Evolutionary conservation across 257 asterid genomes (phyloP), one percentile per base, ranked within the genome.

Genomic region (Salvia splendens): DNA sequence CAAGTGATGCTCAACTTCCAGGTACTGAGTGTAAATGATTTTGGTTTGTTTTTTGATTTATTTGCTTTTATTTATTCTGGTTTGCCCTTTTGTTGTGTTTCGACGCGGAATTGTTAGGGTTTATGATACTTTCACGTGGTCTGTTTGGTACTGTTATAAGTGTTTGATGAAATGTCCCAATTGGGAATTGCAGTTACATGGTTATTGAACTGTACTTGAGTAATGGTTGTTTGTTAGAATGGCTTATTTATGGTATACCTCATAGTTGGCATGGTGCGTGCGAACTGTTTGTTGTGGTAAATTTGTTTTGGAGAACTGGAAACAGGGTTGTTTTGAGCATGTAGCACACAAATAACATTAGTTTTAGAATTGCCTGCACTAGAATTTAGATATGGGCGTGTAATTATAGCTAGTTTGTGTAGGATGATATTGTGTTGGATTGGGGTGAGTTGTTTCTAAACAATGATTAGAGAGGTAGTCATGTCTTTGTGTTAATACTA

Each of bases 1-100:
- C 40, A 82, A 82, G 79, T 82, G 76, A 78, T 61, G 74, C 64
- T 71, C 3, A 43, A 12, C 24, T 8, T 35, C 16, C 57, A 71
- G 85, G 82, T 77, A 74, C 0, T 38, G 59, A 17, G n/a, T 47
- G 4, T 28, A 35, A 5, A 28, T 17, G 1, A 15, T 33, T 4
- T 52, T 41, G 8, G 1, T 75, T 67, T 71, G 3, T 20, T 45
- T 58, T 30, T 9, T 5, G 14, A 36, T 14, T 15, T 1, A 8
- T 12, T 72, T 46, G 16, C 10, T 67, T 67, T 3, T 62, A 28
- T 14, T 54, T 69, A 5, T 52, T 2, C 32, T 48, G 11, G n/a
- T 11, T 47, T 53, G 36, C 8, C 12, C 11, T 62, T 55, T 54
- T 24, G 20, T 17, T 51, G 61, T 12, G 10, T 55, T 40, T 41